phyloP scores from a whole-genome alignment of 179 eudicot genomes.

The Corrigiola litoralis region DNA sequence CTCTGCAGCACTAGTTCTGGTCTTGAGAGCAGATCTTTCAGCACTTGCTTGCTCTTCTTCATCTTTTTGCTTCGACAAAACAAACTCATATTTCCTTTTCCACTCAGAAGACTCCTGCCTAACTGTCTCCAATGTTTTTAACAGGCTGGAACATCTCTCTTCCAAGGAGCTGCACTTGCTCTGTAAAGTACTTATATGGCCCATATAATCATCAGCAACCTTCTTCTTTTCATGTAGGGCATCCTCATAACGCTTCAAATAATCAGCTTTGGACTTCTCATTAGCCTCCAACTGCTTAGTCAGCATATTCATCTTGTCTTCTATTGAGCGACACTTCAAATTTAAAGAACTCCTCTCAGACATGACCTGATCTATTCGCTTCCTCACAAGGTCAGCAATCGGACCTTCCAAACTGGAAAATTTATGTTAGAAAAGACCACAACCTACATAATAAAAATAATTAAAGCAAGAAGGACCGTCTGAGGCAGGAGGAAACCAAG shows the following conservation, averaged over 20 bases:
- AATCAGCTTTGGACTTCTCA: constrained; percentile 81
- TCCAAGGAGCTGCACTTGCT: constrained; percentile 79
- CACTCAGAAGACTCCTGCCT: constrained; percentile 71
- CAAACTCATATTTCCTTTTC: constrained; percentile 77
- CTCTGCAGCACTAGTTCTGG: constrained; percentile 86
- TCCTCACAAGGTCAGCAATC: constrained; percentile 72
- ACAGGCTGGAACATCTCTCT: constrained; percentile 67
- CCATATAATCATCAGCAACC: constrained; percentile 82
- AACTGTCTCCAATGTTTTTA: constrained; percentile 59
- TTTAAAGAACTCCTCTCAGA: constrained; percentile 75
- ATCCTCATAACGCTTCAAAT: constrained; percentile 83
- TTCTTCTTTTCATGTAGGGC: constrained; percentile 82
- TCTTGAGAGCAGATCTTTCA: constrained; percentile 67
- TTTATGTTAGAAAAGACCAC: background rate
- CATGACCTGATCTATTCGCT: constrained; percentile 73
- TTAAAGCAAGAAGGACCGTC: background rate
- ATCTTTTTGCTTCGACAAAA: constrained; percentile 58
- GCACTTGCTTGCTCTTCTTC: constrained; percentile 72
- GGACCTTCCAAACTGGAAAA: constrained; percentile 88
- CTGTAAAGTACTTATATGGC: constrained; percentile 67
- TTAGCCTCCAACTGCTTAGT: constrained; percentile 88
- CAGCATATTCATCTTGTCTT: constrained; percentile 72
- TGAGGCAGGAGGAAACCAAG: background rate
- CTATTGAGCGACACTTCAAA: constrained; percentile 78
- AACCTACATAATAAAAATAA: background rate